Percentiles rank a stretch among this genome's conserved stretches.
These are phyloP conservation scores for Santalum album DNA, from an alignment of 164 flowering plant species.

Conservation along the genomic window DNA sequence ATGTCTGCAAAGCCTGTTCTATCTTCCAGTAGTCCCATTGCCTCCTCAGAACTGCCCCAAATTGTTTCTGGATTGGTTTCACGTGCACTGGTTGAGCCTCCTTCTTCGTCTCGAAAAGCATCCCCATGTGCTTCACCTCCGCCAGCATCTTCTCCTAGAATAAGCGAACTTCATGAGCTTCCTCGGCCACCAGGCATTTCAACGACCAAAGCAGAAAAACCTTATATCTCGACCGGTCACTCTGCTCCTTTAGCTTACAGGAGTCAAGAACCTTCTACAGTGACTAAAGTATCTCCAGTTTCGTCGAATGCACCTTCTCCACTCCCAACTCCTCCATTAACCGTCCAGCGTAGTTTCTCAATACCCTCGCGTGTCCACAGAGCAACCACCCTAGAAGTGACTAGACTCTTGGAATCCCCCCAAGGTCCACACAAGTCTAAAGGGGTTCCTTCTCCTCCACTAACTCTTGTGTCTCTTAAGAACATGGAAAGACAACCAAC, in stretches of 20 bases:
- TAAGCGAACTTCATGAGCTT: conserved; percentile 46
- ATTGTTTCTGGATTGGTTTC: conserved; percentile 2
- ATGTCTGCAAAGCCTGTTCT: conserved; percentile 20
- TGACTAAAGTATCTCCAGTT: conserved; percentile 11
- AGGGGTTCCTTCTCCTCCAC: conserved; percentile 61
- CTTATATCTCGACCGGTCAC: conserved; percentile 23
- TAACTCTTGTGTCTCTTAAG: conserved; percentile 62
- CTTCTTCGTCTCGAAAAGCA: background rate
- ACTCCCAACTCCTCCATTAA: conserved; percentile 40
- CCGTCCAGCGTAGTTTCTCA: conserved; percentile 68
- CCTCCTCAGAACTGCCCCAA: conserved; percentile 1
- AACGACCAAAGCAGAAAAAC: conserved; percentile 17
- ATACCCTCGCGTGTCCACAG: conserved; percentile 76
- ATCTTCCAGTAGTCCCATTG: background rate
- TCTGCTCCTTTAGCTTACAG: conserved; percentile 31
- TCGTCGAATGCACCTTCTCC: conserved; percentile 26
- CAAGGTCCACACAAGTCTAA: conserved; percentile 23
- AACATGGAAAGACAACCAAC: conserved; percentile 26
- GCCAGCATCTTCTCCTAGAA: conserved; percentile 30
- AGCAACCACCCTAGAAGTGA: conserved; percentile 35
- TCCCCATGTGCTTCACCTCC: conserved; percentile 44
- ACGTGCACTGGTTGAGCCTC: background rate
- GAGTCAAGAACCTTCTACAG: conserved; percentile 18
- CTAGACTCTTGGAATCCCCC: conserved; percentile 37
- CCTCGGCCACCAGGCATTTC: conserved; percentile 33